Evolutionary conservation across 768 basidiomycete genomes (phyloP), one percentile per base, ranked within the genome.

Genomic region (Rhodosporidiobolus sp.): DNA sequence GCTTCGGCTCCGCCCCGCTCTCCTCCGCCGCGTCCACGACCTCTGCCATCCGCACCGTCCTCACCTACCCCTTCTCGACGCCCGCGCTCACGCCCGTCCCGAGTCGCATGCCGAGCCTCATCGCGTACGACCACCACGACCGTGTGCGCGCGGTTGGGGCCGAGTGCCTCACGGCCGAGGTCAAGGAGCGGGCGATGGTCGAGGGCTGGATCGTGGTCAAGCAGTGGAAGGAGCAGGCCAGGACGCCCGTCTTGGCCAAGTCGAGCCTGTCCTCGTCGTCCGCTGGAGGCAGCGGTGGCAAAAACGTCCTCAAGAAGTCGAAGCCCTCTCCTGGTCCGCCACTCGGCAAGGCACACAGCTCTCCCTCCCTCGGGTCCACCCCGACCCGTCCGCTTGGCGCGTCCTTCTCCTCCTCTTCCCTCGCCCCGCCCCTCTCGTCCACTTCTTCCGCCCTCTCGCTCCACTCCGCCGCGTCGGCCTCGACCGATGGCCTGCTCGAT

Each of bases 221-320:
- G 28, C 30, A 16, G 16, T 74, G 59, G 52, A 74, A 74, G 63
- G 61, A 58, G 14, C 73, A 74, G 58, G 52, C 64, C 28, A 30
- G 30, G 24, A 68, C 34, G 45, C 9, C 5, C 0, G 12, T 19
- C 4, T 30, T 30, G 12, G 6, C 43, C 10, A 14, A 19, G 12
- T 17, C 43, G 26, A 24, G n/a, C n/a, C n/a, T n/a, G n/a, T n/a
- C n/a, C n/a, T n/a, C 34, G 11, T 11, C 55, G 20, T 4, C 53
- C 1, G 28, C n/a, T 0, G 0, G 8, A 1, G 19, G n/a, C 16
- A 38, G 9, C 28, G 57, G 48, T 2, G 22, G 43, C 35, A 67
- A 67, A 32, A 58, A 55, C 43, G 22, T 53, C 12, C 28, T 32
- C 34, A 66, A 61, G 61, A 58, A 59, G 49, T 24, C 26, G 16